A percentile compares a stretch with the other conserved stretches of the same genome.
Conservation (phyloP, 495 filamentous ascomycete species). For the Hypoxylon fuscum region DNA sequence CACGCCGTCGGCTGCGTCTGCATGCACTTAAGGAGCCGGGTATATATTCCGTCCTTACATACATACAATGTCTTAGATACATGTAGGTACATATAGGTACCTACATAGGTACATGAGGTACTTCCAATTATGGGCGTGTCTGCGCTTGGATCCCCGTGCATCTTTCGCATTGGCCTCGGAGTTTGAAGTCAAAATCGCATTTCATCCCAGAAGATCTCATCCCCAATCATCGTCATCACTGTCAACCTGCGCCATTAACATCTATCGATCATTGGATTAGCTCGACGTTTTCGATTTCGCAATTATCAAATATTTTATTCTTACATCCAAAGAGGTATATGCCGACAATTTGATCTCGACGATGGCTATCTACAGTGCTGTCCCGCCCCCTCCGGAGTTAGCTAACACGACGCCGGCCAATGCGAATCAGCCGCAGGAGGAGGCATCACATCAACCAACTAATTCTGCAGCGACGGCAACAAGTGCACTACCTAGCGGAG, state of each 20-base stretch:
- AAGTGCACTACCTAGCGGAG: constrained; percentile 20
- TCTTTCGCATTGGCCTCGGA: constrained; percentile 3
- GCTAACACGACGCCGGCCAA: not conserved
- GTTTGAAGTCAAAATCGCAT: constrained; percentile 21
- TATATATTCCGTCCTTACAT: no score
- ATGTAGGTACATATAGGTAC: not conserved
- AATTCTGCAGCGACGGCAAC: constrained; percentile 3
- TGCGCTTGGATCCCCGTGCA: constrained; percentile 41
- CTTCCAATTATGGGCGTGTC: no score
- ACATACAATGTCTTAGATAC: no score
- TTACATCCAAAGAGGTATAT: no score
- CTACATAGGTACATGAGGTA: no score
- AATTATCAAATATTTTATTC: no score
- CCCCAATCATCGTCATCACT: not conserved
- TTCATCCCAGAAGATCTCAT: no score
- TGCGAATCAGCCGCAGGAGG: constrained; percentile 29
- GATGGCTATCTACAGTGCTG: constrained; percentile 51
- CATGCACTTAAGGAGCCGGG: constrained; percentile 14
- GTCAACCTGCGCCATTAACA: no score
- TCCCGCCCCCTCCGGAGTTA: constrained; percentile 49
- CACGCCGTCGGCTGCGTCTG: constrained; percentile 8
- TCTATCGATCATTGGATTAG: no score
- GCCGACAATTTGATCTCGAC: constrained; percentile 15
- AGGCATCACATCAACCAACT: constrained; percentile 8
- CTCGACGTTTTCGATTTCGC: no score